Evolutionary conservation across 768 basidiomycete genomes (phyloP), one percentile per base, ranked within the genome.

Genomic region (Kwoniella dendrophila): DNA sequence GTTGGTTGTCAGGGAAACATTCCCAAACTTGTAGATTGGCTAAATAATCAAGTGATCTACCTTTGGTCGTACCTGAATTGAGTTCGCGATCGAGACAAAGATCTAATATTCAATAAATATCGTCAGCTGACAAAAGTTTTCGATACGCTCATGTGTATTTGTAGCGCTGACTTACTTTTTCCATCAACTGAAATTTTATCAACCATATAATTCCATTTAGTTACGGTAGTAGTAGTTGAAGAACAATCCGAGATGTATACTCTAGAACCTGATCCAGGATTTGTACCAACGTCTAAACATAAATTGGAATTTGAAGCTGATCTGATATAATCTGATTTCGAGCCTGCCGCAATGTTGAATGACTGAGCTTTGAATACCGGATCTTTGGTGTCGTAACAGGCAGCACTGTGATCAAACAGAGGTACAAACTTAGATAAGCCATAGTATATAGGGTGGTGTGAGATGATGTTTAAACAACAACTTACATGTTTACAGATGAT

Each of bases 251-350:
- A 29, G 11, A 49, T 40, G 36, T 49, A 36, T 8, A 49, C 45
- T 40, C 43, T n/a, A 0, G 56, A 56, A 7, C 56, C 56, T 4
- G 56, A 45, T 24, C 57, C 57, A 14, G 47, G 47, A 36, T 59
- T 59, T 33, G 48, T 30, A 41, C 49, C 59, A 7, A 53, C 59
- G 36, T 51, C 51, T 29, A 60, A 50, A 44, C 59, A 60, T 26
- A 34, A 43, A 14, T 36, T 30, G 40, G 49, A 29, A 38, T 41
- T 60, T n/a, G 47, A 41, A 22, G 51, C 49, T 7, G 59, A 50
- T 43, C 41, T 43, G 50, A 53, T 44, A 10, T 29, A 30, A n/a
- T 51, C 30, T 18, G 41, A 33, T 12, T 48, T 40, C 2, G 48
- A 50, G 11, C 59, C 59, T n/a, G 48, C 34, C 1, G 49, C n/a